These are phyloP conservation scores for Colletotrichum cuscutae DNA, from an alignment of 2,329 filamentous ascomycete genomes.

Conservation along the genomic window DNA sequence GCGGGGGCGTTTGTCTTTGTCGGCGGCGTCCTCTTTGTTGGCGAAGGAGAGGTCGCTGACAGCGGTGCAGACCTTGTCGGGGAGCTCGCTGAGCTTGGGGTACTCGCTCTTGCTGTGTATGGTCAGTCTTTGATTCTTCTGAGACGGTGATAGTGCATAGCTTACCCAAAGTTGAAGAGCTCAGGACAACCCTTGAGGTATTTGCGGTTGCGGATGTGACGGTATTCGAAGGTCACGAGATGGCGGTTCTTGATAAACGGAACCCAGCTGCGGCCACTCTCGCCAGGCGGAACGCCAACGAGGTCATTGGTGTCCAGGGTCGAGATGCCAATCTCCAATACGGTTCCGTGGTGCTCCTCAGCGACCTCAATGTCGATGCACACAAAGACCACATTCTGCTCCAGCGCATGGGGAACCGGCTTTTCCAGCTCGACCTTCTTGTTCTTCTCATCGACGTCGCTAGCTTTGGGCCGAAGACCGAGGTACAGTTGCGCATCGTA, in stretches of 20 bases:
- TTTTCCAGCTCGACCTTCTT: conserved; percentile 14
- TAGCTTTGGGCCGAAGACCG: conserved; percentile 25
- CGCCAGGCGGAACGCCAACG: conserved; percentile 65
- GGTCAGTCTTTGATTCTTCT: conserved; percentile 1
- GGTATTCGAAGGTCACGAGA: conserved; percentile 78
- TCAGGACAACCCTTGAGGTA: conserved; percentile 81
- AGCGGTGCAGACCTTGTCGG: conserved; percentile 47
- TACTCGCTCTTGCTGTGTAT: conserved; percentile 53
- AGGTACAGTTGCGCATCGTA: conserved; percentile 32
- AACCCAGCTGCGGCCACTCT: conserved; percentile 74
- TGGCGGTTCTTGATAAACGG: conserved; percentile 75
- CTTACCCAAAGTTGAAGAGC: conserved; percentile 79
- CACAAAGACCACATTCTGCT: conserved; percentile 67
- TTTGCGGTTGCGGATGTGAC: conserved; percentile 71
- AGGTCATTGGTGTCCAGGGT: conserved; percentile 77
- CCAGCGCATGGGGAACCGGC: neutral
- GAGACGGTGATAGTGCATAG: neutral
- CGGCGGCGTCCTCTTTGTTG: neutral
- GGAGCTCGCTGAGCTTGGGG: conserved; percentile 47
- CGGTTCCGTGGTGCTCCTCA: conserved; percentile 70
- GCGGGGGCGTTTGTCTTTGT: conserved; percentile 7
- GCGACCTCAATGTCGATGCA: conserved; percentile 86
- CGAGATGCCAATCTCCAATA: conserved; percentile 90
- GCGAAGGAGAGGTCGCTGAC: conserved; percentile 42
- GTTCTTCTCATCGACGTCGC: neutral